Base-by-base conservation (phyloP, 352 stramenopile species). In the Pythium phragmitis region DNA sequence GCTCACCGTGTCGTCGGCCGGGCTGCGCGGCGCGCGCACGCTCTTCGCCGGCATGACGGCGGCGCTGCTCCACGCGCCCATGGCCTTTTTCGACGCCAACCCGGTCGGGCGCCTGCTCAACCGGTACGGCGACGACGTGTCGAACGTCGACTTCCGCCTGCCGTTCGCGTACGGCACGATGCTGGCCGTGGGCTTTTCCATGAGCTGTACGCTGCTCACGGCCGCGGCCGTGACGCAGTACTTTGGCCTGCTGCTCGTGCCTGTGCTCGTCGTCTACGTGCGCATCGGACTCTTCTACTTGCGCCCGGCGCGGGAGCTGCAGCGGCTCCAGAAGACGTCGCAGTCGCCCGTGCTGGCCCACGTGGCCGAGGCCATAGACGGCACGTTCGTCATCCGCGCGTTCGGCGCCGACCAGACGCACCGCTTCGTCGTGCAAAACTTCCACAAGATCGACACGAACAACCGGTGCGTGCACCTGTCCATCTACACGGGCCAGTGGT, bases 21-120 rank as follows among this genome's bases (percentile, higher is more conserved):
- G 61, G 0, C 36, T 68, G 0, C 30, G 36, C 39, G 49, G 47
- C 1, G 16, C 79, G 19, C 19, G 26, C 6, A 49, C 98, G 14
- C 37, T 42, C 37, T 96, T 98, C 63, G 73, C 97, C 47, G 64
- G 78, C 34, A 82, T 98, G 64, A 96, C 89, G 9, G 46, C 74
- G n/a, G 79, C 79, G 17, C 80, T 98, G 19, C 61, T 98, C 21
- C 72, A 76, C 34, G 91, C 92, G 12, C 90, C 92, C 11, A 81
- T 97, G 30, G 65, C 76, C 6, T 98, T 98, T 70, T 98, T 97
- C 68, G 89, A 98, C 66, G 82, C 74, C 7, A 96, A 93, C 60
- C 91, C 91, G 16, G 72, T 94, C 21, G 89, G 91, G 4, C 72
- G 88, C 45, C 87, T 97, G 52, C 34, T 97, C 12, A 96, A 92